phyloP scores from a whole-genome alignment of 768 basidiomycete species.

The Bullera alba region DNA sequence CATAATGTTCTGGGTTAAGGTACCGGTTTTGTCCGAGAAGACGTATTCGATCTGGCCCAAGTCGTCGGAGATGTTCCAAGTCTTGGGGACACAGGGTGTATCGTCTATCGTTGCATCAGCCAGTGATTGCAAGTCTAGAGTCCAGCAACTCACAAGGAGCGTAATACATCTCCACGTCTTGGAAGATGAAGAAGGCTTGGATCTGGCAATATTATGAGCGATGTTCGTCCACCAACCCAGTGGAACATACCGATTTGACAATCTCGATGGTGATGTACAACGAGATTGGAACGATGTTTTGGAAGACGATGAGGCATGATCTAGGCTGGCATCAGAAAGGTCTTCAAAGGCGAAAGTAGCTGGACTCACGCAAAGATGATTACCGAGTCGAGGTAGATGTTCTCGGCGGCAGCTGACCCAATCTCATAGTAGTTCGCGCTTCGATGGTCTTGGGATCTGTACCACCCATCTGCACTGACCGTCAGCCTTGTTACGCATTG shows the following conservation, averaged over 20 bases:
- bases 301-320: constrained; percentile 88
- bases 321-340: constrained; percentile 48
- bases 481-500: neutral
- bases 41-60: constrained; percentile 96
- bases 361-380: constrained; percentile 80
- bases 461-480: constrained; percentile 59
- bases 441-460: constrained; percentile 57
- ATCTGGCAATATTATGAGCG: constrained; percentile 47
- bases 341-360: neutral
- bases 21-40: constrained; percentile 91
- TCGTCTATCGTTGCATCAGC: constrained; percentile 55
- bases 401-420: constrained; percentile 58
- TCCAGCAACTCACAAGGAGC: constrained; percentile 48
- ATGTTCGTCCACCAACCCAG: neutral
- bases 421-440: constrained; percentile 68
- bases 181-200: constrained; percentile 91
- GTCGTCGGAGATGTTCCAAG: constrained; percentile 98
- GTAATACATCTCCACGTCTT: constrained; percentile 96
- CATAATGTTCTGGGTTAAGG: constrained; percentile 97
- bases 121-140: neutral
- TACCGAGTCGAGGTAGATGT: constrained; percentile 63
- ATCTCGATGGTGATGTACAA: constrained; percentile 97
- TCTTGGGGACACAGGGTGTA: constrained; percentile 85
- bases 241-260: constrained; percentile 64
- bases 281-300: constrained; percentile 93